These are phyloP conservation scores for Cryptococcus maquisensis DNA, from an alignment of 1,284 basidiomycete genomes.

Conservation along the genomic window DNA sequence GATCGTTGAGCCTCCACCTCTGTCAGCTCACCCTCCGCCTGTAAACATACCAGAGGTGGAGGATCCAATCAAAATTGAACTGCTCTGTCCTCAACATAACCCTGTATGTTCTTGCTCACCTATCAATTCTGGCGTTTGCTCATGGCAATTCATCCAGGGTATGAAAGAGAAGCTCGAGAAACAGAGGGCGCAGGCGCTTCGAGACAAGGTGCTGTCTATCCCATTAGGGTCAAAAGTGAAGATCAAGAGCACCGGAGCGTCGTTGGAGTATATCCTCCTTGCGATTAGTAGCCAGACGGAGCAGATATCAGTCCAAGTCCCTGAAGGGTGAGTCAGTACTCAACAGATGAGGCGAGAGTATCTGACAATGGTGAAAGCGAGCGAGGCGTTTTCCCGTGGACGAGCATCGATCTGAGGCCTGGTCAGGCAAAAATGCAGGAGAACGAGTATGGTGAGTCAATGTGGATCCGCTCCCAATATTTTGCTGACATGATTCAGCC, in stretches of 20 bases:
- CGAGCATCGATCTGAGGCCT: constrained; percentile 24
- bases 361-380: not conserved
- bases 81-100: constrained; percentile 75
- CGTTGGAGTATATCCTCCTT: constrained; percentile 63
- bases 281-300: constrained; percentile 8
- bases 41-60: constrained; percentile 61
- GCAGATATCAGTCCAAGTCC: constrained; percentile 9
- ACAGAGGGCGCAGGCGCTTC: constrained; percentile 61
- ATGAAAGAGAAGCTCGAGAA: constrained; percentile 66
- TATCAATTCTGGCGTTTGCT: not conserved
- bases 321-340: constrained; percentile 6
- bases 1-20: constrained; percentile 10
- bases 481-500: not conserved
- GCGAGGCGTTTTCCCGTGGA: constrained; percentile 14
- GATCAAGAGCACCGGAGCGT: constrained; percentile 63
- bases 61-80: constrained; percentile 62
- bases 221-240: constrained; percentile 68
- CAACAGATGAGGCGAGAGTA: not conserved
- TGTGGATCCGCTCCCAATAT: not conserved
- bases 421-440: constrained; percentile 12
- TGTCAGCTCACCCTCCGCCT: constrained; percentile 28
- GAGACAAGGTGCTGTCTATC: constrained; percentile 61
- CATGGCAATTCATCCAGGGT: constrained; percentile 50
- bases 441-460: constrained; percentile 36
- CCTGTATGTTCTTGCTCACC: constrained; percentile 57